phyloP scores from a whole-genome alignment of 2,329 filamentous ascomycete species.

The Clonostachys rosea region DNA sequence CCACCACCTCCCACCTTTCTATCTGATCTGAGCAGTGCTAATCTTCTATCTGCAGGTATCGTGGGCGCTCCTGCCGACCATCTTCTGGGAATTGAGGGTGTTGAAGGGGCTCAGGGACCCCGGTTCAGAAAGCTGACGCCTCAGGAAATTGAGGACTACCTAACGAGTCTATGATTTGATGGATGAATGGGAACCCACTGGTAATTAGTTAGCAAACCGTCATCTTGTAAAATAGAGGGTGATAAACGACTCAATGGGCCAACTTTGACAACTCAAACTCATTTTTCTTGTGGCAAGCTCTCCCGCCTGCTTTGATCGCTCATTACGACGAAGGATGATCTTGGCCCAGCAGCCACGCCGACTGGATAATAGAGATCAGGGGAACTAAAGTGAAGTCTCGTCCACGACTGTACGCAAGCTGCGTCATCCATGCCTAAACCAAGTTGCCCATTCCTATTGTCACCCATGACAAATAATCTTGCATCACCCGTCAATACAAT shows the following conservation, averaged over 20 bases:
- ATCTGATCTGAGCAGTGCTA: background rate
- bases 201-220: conserved; percentile 5
- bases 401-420: conserved; percentile 23
- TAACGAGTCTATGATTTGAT: conserved; percentile 82
- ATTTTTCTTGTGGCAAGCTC: no score
- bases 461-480: conserved; percentile 49
- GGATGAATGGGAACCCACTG: conserved; percentile 9
- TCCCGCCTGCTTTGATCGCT: background rate
- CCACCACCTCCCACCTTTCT: background rate
- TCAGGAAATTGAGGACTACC: conserved; percentile 98
- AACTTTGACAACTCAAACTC: no score
- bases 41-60: conserved; percentile 57
- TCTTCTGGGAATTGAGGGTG: conserved; percentile 84
- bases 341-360: conserved; percentile 42
- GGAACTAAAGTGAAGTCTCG: conserved; percentile 20
- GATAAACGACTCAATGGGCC: background rate
- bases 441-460: conserved; percentile 55
- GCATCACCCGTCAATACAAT: conserved; percentile 45
- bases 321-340: conserved; percentile 41
- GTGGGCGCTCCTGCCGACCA: conserved; percentile 93
- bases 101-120: conserved; percentile 78
- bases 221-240: conserved; percentile 39
- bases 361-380: conserved; percentile 18
- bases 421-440: conserved; percentile 28
- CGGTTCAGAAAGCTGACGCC: conserved; percentile 92